Conservation (phyloP, 2,329 filamentous ascomycete species). For the Phialocephala sp. region DNA sequence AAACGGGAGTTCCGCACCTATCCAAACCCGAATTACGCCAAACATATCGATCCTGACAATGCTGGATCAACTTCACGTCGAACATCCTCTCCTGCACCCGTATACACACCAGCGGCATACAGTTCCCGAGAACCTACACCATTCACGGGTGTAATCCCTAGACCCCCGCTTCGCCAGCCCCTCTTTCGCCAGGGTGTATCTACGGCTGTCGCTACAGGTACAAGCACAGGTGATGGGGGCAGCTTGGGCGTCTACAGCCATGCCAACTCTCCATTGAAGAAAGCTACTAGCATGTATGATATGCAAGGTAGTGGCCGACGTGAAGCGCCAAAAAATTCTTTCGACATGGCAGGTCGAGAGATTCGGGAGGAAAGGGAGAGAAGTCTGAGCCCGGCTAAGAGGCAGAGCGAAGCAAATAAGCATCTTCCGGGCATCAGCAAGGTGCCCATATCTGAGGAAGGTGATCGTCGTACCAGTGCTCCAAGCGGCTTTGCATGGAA, state of each 20-base stretch:
- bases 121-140: constrained; percentile 46
- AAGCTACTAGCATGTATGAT: constrained; percentile 69
- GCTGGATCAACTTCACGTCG: constrained; percentile 41
- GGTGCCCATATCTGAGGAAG: constrained; percentile 27
- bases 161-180: constrained; percentile 57
- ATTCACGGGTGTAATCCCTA: constrained; percentile 43
- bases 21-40: constrained; percentile 80
- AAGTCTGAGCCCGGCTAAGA: constrained; percentile 39
- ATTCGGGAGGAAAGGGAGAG: constrained; percentile 39
- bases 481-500: constrained; percentile 26
- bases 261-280: constrained; percentile 82
- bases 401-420: constrained; percentile 31
- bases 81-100: constrained; percentile 44
- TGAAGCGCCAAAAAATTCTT: constrained; percentile 61
- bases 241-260: constrained; percentile 82
- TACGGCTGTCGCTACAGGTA: constrained; percentile 37
- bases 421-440: constrained; percentile 13
- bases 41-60: constrained; percentile 73
- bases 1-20: constrained; percentile 80
- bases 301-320: constrained; percentile 51
- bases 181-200: constrained; percentile 53
- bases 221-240: constrained; percentile 65
- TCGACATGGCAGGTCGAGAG: constrained; percentile 60
- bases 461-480: constrained; percentile 35
- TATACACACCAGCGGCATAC: constrained; percentile 44